Base-by-base conservation (phyloP, 306 rosid genomes). In the Luffa acutangula region DNA sequence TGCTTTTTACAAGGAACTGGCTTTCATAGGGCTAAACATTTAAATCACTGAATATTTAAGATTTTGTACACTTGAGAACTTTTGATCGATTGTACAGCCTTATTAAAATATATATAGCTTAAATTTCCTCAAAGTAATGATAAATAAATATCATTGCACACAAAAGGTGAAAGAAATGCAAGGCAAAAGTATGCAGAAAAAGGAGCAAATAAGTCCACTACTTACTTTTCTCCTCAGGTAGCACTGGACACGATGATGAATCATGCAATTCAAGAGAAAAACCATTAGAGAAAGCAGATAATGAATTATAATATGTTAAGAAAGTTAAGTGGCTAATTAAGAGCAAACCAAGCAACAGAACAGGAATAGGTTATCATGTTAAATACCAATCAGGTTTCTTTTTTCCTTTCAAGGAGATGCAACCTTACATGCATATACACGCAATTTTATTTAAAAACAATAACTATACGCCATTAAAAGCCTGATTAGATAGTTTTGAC, bases 201-300 rank as follows among this genome's bases (percentile, higher is more conserved):
- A 51, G 82, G 71, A 34, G 82, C 63, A 39, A 58, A 43, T 20
- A 78, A 77, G 31, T 77, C 74, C 81, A 82, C 79, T 80, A 87
- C 98, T 86, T 87, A 94, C 98, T 89, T 88, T 76, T 92, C 82
- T 92, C 98, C 89, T 87, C 95, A 2, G 90, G 93, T 80, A 94
- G 89, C 84, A 86, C 98, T 94, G 87, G 20, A 75, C 75, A 60
- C 83, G 84, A 74, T 71, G 33, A 51, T 54, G 81, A 81, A 85
- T 21, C 93, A 91, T 88, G 91, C 89, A 85, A 60, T 82, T 78
- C 36, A 87, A 72, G 70, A 66, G n/a, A 17, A 51, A 79, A 43
- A 53, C 34, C 59, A 85, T 89, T 83, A 89, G 85, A 76, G 57
- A 69, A 53, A 81, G 66, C 52, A 65, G 58, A 81, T 71, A 72